These are phyloP conservation scores for Yamadazyma ubonensis DNA, from an alignment of 805 yeast genomes.

Conservation along the genomic window DNA sequence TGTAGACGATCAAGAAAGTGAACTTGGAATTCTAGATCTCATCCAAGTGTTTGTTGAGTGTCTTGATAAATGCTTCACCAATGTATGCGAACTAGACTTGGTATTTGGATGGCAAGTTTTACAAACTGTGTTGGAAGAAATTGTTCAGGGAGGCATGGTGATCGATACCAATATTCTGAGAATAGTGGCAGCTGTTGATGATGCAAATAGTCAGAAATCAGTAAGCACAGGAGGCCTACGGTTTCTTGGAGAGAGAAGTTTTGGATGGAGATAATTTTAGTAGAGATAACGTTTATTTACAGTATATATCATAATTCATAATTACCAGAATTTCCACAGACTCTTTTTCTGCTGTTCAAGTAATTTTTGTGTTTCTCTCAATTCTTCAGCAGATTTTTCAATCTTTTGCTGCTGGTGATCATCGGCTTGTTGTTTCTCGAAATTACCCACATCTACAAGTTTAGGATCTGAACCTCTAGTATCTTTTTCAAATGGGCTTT, in stretches of 20 bases:
- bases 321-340: conserved; percentile 17
- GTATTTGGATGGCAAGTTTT: conserved; percentile 99
- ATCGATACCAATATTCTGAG: conserved; percentile 83
- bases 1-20: conserved; percentile 94
- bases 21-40: conserved; percentile 87
- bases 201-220: conserved; percentile 53
- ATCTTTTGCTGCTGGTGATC: conserved; percentile 35
- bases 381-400: conserved; percentile 29
- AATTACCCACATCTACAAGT: conserved; percentile 43
- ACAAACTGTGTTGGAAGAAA: conserved; percentile 86
- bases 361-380: conserved; percentile 27
- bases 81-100: conserved; percentile 92
- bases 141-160: conserved; percentile 97
- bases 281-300: background rate
- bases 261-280: conserved; percentile 19
- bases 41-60: conserved; percentile 97
- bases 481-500: conserved; percentile 64
- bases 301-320: background rate
- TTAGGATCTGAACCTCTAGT: conserved; percentile 34
- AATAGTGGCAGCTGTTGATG: conserved; percentile 82
- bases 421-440: conserved; percentile 49
- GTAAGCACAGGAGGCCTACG: conserved; percentile 18
- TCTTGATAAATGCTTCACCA: conserved; percentile 86
- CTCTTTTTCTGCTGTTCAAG: conserved; percentile 23
- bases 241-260: conserved; percentile 23